Base-by-base conservation (phyloP, 306 rosid genomes). In the Aeschynomene evenia region DNA sequence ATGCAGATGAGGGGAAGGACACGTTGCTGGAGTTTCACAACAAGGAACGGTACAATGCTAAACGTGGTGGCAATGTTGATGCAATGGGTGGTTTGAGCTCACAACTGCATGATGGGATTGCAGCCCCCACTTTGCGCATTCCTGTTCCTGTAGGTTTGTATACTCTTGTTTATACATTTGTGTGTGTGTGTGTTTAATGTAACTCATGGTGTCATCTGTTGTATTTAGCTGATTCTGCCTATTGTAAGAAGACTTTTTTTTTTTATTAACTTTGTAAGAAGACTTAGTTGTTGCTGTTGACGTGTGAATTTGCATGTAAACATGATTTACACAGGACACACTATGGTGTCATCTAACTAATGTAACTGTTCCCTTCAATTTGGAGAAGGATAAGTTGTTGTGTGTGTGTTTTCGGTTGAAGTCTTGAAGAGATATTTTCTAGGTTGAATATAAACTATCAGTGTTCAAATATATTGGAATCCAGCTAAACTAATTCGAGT, bases 111-210 rank as follows among this genome's bases (percentile, higher is more conserved):
- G 6, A 83, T 73, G 98, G 96, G 63, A 49, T 82, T 43, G 58
- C 86, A 45, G 87, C 90, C 2, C 95, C 90, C 0, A 83, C 88
- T 50, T 74, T 92, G 66, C 86, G 96, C n/a, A 84, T 95, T 89
- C 81, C 97, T 15, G 97, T 94, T 72, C 99, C 97, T 84, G 54
- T 91, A 78, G 97, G 99, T 94, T 87, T 83, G 99, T 74, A 36
- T 70, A 49, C 49, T 79, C 48, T 57, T 40, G 13, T 66, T 36
- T 6, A 6, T 45, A 0, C 5, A 0, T 0, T 4, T 40, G 5
- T 40, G 5, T 11, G 15, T 45, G 51, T 45, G 20, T n/a, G 19
- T 45, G 19, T 45, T n/a, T 19, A 9, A 0, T 45, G 18, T 45
- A n/a, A 5, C 31, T 6, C 40, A 28, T 28, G 31, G 40, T 2